Conservation (phyloP, 1,284 basidiomycete species). For the Ceratobasidium sp. region DNA sequence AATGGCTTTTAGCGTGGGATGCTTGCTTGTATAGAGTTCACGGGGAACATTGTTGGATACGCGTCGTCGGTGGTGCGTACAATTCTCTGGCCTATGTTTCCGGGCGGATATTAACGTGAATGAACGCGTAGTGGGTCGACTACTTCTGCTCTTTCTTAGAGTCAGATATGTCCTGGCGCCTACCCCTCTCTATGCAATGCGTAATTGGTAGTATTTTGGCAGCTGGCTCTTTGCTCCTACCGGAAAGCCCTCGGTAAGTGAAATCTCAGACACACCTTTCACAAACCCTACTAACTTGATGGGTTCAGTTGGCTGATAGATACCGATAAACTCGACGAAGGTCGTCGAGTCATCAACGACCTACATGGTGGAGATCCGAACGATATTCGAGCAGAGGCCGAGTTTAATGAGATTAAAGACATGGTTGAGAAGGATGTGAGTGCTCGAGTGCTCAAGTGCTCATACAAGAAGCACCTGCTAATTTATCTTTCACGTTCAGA, state of each 20-base stretch:
- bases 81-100: conserved; percentile 27
- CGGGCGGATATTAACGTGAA: not conserved
- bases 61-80: conserved; percentile 90
- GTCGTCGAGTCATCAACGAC: conserved; percentile 90
- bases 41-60: conserved; percentile 94
- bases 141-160: conserved; percentile 93
- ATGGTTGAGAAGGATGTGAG: conserved; percentile 85
- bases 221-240: conserved; percentile 86
- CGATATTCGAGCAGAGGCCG: conserved; percentile 79
- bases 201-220: conserved; percentile 90
- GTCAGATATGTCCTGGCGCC: conserved; percentile 85
- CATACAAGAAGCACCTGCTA: not conserved
- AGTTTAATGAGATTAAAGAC: conserved; percentile 94
- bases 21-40: conserved; percentile 97
- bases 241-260: conserved; percentile 88
- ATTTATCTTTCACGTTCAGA: conserved; percentile 60
- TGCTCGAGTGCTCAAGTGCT: not conserved
- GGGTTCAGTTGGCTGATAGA: conserved; percentile 88
- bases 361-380: conserved; percentile 89
- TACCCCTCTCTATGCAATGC: conserved; percentile 89
- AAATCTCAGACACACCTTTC: conserved; percentile 38
- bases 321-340: conserved; percentile 86
- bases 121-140: conserved; percentile 84
- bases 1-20: conserved; percentile 77
- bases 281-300: not conserved